Conservation (phyloP, 768 basidiomycete species). For the Ramaria sp. region DNA sequence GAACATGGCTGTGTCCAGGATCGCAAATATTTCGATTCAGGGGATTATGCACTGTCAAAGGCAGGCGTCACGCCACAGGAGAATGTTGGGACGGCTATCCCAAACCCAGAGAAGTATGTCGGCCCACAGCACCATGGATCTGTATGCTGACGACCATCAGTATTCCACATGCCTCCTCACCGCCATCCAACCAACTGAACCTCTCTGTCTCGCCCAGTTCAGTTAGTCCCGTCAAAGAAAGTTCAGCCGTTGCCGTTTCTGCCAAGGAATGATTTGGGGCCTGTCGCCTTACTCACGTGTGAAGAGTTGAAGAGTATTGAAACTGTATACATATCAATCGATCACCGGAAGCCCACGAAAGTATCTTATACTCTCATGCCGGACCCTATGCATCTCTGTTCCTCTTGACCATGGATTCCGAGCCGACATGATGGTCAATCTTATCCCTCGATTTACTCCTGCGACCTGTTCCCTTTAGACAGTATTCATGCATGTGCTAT, state of each 20-base stretch:
- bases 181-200: slow-evolving; percentile 29
- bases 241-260: slow-evolving; percentile 16
- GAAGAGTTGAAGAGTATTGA: neutral
- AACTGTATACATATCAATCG: slow-evolving; percentile 8
- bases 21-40: slow-evolving; percentile 98
- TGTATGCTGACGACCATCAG: slow-evolving; percentile 28
- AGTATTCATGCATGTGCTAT: neutral
- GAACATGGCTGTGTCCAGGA: slow-evolving; percentile 42
- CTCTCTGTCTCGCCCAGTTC: slow-evolving; percentile 72
- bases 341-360: slow-evolving; percentile 1
- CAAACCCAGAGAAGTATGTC: slow-evolving; percentile 92
- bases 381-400: neutral
- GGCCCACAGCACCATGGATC: neutral
- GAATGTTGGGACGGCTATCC: slow-evolving; percentile 90
- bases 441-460: neutral
- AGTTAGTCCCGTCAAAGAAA: slow-evolving; percentile 57
- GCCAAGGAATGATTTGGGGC: slow-evolving; percentile 4
- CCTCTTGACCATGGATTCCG: neutral
- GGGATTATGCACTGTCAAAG: slow-evolving; percentile 95
- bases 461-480: neutral
- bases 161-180: slow-evolving; percentile 83
- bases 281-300: neutral
- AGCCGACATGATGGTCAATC: neutral
- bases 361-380: slow-evolving; percentile 1
- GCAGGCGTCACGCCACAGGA: slow-evolving; percentile 85